Evolutionary conservation across 2,329 filamentous ascomycete genomes (phyloP), one percentile per base, ranked within the genome.

Genomic region (Xylaria polymorpha): DNA sequence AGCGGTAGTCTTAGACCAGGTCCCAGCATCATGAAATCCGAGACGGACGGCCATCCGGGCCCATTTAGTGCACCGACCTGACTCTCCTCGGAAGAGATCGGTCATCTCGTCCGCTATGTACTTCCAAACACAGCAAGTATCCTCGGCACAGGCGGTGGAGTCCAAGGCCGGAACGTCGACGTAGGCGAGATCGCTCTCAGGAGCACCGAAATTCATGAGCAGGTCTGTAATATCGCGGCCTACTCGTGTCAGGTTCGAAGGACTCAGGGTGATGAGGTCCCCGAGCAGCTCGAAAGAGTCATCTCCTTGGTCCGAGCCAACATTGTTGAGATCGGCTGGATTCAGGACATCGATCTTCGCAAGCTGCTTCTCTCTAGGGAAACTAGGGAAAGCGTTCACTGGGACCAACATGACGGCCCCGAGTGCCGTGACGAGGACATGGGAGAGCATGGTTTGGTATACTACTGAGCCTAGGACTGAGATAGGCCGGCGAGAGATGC

Each of bases 11-110:
- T 80, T 80, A 44, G 81, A 81, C 83, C 83, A 85, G 29, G 80
- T 78, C 1, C 79, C 84, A 2, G 83, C 82, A 68, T 85, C 84
- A 69, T 85, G 84, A 74, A 85, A 85, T 14, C 83, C 84, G 37
- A 85, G 79, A 2, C 84, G 82, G 50, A 85, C 78, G 14, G 83
- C 82, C 55, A 75, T 79, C 9, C 84, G 81, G 9, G 84, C 84
- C 73, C 79, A 77, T 55, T 78, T 77, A 62, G 82, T 85, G 70
- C 83, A 85, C 1, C 81, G 77, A 1, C 81, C 81, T 0, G 79
- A 80, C 2, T 73, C 67, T 4, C 81, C 81, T 4, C 74, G 72
- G 77, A 83, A 84, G 10, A 76, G 71, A 3, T 68, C 48, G 3
- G 77, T 74, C 73, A 85, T 80, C 22, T 83, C 81, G 53, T 80